Conservation (phyloP, 768 basidiomycete genomes). For the Agrocybe chaxingu region DNA sequence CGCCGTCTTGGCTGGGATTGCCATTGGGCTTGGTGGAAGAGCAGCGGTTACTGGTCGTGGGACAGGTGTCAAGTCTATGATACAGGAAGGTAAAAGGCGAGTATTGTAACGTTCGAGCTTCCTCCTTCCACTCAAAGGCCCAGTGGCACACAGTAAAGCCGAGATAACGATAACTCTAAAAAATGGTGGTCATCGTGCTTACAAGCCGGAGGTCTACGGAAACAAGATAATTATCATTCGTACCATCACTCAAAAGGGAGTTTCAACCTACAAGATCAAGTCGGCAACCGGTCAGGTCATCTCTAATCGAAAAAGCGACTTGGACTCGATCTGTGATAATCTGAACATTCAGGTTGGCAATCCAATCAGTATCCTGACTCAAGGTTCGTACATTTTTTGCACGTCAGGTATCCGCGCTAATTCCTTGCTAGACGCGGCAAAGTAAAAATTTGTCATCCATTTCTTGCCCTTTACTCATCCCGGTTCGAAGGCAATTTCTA, state of each 20-base stretch:
- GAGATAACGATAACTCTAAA: slow-evolving; percentile 7
- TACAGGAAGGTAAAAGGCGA: slow-evolving; percentile 7
- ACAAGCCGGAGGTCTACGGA: slow-evolving; percentile 2
- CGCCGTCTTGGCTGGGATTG: slow-evolving; percentile 6
- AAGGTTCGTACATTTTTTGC: not conserved
- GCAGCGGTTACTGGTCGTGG: slow-evolving; percentile 7
- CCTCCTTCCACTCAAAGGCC: not conserved
- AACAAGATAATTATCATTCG: slow-evolving; percentile 5
- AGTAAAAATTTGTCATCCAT: too few species aligned
- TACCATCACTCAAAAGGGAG: not conserved
- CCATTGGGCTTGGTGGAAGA: slow-evolving; percentile 6
- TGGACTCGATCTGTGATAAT: slow-evolving; percentile 3
- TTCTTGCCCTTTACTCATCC: too few species aligned
- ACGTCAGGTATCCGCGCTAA: too few species aligned
- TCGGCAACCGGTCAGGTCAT: not conserved
- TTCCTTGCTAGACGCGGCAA: too few species aligned
- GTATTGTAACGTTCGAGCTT: not conserved
- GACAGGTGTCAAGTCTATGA: slow-evolving; percentile 1
- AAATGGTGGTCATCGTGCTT: slow-evolving; percentile 6
- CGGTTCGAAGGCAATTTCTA: not conserved
- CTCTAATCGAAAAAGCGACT: slow-evolving; percentile 1
- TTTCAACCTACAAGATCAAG: slow-evolving; percentile 8
- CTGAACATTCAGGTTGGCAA: slow-evolving; percentile 11
- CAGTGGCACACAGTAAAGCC: not conserved
- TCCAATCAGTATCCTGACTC: slow-evolving; percentile 10